Conservation (phyloP, 2,329 filamentous ascomycete genomes). For the Teratosphaeria epicoccoides region DNA sequence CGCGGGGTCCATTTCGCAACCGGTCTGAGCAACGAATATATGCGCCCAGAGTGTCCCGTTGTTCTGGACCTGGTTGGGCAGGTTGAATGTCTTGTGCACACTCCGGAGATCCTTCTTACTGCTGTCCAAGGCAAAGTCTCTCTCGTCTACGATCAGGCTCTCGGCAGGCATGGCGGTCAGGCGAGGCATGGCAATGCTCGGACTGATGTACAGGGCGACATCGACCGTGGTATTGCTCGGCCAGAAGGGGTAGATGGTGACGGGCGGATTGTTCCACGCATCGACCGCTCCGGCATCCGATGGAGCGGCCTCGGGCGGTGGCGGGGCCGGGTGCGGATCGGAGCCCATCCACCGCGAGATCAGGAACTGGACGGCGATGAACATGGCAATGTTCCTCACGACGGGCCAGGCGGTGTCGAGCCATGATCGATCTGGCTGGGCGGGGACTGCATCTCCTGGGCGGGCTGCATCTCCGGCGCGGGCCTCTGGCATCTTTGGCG, state of each 20-base stretch:
- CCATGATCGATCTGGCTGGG: slow-evolving; percentile 9
- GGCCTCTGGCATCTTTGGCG: slow-evolving; percentile 6
- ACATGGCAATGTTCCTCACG: slow-evolving; percentile 48
- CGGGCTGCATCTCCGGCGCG: no score
- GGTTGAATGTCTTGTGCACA: slow-evolving; percentile 63
- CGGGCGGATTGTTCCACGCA: slow-evolving; percentile 54
- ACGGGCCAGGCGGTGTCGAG: slow-evolving; percentile 20
- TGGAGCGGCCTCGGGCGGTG: slow-evolving; percentile 10
- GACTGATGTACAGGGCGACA: slow-evolving; percentile 73
- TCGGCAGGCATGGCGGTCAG: slow-evolving; percentile 56
- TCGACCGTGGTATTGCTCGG: slow-evolving; percentile 67
- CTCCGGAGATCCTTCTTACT: slow-evolving; percentile 65
- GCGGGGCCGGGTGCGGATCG: slow-evolving; percentile 10
- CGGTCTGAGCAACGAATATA: slow-evolving; percentile 74
- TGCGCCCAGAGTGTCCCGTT: slow-evolving; percentile 94
- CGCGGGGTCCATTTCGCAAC: slow-evolving; percentile 65
- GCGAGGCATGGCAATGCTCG: slow-evolving; percentile 57
- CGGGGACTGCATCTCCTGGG: neutral
- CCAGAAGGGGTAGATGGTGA: slow-evolving; percentile 79
- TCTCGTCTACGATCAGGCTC: slow-evolving; percentile 67
- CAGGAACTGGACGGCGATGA: slow-evolving; percentile 47
- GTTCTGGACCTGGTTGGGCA: slow-evolving; percentile 71
- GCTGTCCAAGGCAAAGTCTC: slow-evolving; percentile 46
- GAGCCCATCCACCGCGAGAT: slow-evolving; percentile 45
- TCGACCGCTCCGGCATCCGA: slow-evolving; percentile 8